phyloP scores from a whole-genome alignment of 192 early-diverging fungal species.

The Mycoemilia scoparia region DNA sequence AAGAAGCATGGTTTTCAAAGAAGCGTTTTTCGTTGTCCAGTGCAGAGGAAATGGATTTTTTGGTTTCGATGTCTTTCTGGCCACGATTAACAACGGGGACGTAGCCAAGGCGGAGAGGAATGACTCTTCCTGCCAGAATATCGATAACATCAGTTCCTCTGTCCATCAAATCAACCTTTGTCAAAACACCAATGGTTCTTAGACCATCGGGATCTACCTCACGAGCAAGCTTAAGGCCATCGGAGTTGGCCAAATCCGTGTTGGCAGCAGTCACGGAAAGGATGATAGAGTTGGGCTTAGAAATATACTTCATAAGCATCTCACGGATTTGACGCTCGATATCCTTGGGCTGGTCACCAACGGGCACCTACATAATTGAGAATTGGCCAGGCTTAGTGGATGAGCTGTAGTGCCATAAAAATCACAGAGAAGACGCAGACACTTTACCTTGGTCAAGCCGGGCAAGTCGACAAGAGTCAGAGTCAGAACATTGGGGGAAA shows the following conservation, averaged over 20 bases:
- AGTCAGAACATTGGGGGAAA: conserved; percentile 95
- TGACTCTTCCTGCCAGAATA: conserved; percentile 89
- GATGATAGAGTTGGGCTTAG: conserved; percentile 95
- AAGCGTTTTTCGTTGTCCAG: conserved; percentile 79
- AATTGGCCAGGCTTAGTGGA: conserved; percentile 1
- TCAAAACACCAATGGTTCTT: conserved; percentile 97
- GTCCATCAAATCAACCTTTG: conserved; percentile 99
- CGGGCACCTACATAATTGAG: too few species aligned
- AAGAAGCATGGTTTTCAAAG: conserved; percentile 91
- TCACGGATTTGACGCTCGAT: conserved; percentile 97
- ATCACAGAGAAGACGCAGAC: too few species aligned
- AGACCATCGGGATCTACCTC: conserved; percentile 98
- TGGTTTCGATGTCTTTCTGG: conserved; percentile 90
- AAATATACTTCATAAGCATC: conserved; percentile 96
- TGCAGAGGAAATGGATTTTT: conserved; percentile 72
- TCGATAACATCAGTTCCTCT: conserved; percentile 98
- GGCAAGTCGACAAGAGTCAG: conserved; percentile 98
- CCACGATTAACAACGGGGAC: conserved; percentile 99
- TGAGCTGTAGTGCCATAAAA: neutral
- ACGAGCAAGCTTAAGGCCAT: conserved; percentile 94
- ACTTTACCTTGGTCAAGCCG: conserved; percentile 98
- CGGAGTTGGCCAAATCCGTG: conserved; percentile 97
- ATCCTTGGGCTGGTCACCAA: conserved; percentile 97
- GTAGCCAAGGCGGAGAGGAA: conserved; percentile 92
- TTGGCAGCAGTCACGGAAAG: conserved; percentile 95